A percentile compares a stretch with the other conserved stretches of the same genome.
These are phyloP conservation scores for Fraxinus dipetala DNA, from an alignment of 305 asterid species.

Conservation along the genomic window DNA sequence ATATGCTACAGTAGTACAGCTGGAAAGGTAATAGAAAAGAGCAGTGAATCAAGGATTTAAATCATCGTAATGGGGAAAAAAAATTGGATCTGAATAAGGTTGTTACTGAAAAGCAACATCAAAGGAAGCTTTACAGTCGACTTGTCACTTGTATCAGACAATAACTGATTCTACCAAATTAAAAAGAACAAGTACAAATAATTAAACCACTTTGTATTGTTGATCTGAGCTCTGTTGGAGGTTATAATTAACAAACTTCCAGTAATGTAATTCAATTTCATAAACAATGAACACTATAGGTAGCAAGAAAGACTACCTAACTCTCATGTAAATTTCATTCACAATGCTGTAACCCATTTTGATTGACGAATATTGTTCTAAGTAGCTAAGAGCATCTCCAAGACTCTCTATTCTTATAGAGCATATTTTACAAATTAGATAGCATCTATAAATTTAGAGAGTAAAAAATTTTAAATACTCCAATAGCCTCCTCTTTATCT, in stretches of 20 bases:
- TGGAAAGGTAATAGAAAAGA: background rate
- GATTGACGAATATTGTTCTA: background rate
- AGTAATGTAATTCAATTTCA: constrained; percentile 1
- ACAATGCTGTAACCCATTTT: background rate
- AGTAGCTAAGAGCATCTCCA: background rate
- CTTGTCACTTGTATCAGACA: background rate
- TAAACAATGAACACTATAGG: background rate
- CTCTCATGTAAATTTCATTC: constrained; percentile 4
- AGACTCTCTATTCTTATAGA: background rate
- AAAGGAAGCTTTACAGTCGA: background rate
- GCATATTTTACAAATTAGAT: background rate
- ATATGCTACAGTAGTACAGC: background rate
- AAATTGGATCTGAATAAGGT: background rate
- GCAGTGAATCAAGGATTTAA: background rate
- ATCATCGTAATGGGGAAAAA: background rate
- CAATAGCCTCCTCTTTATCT: background rate
- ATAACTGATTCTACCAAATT: background rate
- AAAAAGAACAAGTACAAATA: background rate
- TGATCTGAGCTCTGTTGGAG: background rate
- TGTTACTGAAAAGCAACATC: background rate
- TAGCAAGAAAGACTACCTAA: constrained; percentile 1
- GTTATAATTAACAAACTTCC: background rate
- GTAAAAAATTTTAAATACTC: background rate
- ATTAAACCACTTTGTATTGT: background rate
- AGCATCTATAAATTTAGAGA: background rate